phyloP scores from a whole-genome alignment of 352 stramenopile genomes.

The Thalassiosira gravida region DNA sequence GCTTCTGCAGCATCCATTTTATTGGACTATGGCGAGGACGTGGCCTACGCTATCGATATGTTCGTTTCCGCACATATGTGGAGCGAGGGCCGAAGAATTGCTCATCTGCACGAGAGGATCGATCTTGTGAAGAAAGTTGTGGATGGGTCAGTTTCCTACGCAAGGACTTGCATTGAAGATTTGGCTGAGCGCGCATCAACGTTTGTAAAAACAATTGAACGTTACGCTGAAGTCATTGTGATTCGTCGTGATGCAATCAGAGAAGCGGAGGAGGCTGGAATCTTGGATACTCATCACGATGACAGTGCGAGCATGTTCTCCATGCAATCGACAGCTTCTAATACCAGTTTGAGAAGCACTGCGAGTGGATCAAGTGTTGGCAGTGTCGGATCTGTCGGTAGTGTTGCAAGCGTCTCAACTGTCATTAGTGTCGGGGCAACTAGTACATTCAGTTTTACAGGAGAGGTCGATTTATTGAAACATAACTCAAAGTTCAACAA shows the following conservation, averaged over 20 bases:
- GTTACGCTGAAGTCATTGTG: conserved; percentile 75
- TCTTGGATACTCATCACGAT: conserved; percentile 50
- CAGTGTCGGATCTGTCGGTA: conserved; percentile 54
- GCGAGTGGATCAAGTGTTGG: conserved; percentile 57
- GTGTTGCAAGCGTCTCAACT: conserved; percentile 70
- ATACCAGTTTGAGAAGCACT: conserved; percentile 67
- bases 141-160: conserved; percentile 67
- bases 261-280: conserved; percentile 32
- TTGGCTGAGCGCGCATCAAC: conserved; percentile 60
- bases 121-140: conserved; percentile 73
- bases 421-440: conserved; percentile 77
- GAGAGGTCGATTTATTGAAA: conserved; percentile 64
- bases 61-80: conserved; percentile 75
- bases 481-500: conserved; percentile 86
- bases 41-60: conserved; percentile 73
- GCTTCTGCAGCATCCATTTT: conserved; percentile 74
- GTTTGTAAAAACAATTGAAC: conserved; percentile 63
- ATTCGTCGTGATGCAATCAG: conserved; percentile 73
- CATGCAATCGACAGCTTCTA: conserved; percentile 72
- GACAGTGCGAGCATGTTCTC: conserved; percentile 82
- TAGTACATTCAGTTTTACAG: conserved; percentile 78
- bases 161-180: conserved; percentile 65
- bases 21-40: conserved; percentile 77
- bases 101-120: conserved; percentile 43
- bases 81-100: conserved; percentile 71